Percentiles rank a stretch among this genome's conserved stretches.
Conservation (phyloP, 2,329 filamentous ascomycete species). For the Periconia macrospinosa region DNA sequence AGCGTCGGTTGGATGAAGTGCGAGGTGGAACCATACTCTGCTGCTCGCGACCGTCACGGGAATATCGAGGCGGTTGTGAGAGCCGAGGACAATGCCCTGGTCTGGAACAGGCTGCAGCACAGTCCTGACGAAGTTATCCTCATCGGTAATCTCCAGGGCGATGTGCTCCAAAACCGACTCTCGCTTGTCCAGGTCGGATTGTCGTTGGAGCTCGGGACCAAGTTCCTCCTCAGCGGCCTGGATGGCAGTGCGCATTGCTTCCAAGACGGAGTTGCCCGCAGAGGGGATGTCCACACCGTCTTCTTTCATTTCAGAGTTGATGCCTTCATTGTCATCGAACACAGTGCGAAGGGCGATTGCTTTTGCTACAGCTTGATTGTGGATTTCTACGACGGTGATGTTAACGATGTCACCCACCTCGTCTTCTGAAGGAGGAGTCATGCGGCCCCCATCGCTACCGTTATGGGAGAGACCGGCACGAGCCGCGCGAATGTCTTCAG, state of each 20-base stretch:
- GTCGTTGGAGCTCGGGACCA: conserved; percentile 74
- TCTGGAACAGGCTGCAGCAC: conserved; percentile 77
- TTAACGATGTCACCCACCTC: conserved; percentile 81
- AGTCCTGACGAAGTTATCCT: conserved; percentile 80
- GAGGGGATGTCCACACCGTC: conserved; percentile 80
- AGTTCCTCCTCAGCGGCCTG: conserved; percentile 76
- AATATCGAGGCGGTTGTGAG: conserved; percentile 77
- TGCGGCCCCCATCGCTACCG: conserved; percentile 57
- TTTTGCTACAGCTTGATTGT: conserved; percentile 77
- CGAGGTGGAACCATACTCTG: conserved; percentile 92
- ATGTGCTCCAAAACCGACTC: conserved; percentile 86
- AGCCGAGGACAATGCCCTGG: conserved; percentile 79
- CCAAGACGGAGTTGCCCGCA: conserved; percentile 78
- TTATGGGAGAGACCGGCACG: conserved; percentile 68
- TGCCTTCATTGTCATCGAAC: conserved; percentile 89
- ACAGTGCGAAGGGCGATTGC: conserved; percentile 86
- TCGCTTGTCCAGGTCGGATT: conserved; percentile 77
- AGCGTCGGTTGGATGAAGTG: conserved; percentile 88
- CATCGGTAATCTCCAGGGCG: conserved; percentile 76
- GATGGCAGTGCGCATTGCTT: conserved; percentile 85
- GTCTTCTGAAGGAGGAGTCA: conserved; percentile 72
- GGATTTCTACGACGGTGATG: conserved; percentile 85
- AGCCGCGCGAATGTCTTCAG: conserved; percentile 69
- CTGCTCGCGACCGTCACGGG: conserved; percentile 75
- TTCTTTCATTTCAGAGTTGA: conserved; percentile 96